phyloP scores from a whole-genome alignment of 805 yeast species.

The Ogataea pignaliae region DNA sequence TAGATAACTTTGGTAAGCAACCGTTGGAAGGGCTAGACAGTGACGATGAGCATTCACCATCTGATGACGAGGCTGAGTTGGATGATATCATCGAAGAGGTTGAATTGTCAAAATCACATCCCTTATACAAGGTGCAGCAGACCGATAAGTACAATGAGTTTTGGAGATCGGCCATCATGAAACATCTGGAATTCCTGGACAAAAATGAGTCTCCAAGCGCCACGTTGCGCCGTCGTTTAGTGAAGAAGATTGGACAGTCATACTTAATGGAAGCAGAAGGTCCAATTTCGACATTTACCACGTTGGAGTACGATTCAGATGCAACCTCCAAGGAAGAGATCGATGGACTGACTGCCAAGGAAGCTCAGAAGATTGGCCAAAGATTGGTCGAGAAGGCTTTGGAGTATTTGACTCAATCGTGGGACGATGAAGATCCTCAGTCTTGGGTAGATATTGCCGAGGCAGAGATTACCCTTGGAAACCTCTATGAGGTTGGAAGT shows the following conservation, averaged over 20 bases:
- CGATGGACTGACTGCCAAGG: conserved; percentile 34
- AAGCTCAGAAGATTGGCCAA: conserved; percentile 49
- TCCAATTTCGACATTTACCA: conserved; percentile 50
- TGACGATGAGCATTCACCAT: conserved; percentile 43
- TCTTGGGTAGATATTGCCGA: conserved; percentile 85
- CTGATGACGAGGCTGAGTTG: conserved; percentile 24
- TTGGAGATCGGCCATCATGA: conserved; percentile 46
- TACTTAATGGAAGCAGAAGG: conserved; percentile 61
- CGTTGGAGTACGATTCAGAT: conserved; percentile 40
- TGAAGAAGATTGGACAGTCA: conserved; percentile 56
- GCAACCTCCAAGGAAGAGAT: conserved; percentile 22
- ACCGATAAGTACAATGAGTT: conserved; percentile 42
- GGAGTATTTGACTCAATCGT: conserved; percentile 50
- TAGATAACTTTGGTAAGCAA: conserved; percentile 60
- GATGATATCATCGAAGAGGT: conserved; percentile 30
- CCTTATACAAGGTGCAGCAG: conserved; percentile 42
- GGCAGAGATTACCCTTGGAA: conserved; percentile 75
- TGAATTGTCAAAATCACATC: conserved; percentile 47
- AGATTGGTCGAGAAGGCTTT: conserved; percentile 50
- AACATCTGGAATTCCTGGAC: conserved; percentile 30
- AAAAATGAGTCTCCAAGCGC: conserved; percentile 17
- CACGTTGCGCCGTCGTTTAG: conserved; percentile 25
- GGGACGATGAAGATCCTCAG: conserved; percentile 70
- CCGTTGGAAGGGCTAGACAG: conserved; percentile 58
- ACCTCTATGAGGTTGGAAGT: conserved; percentile 60